phyloP scores from a whole-genome alignment of 495 filamentous ascomycete genomes.

The Cercophora newfieldiana region DNA sequence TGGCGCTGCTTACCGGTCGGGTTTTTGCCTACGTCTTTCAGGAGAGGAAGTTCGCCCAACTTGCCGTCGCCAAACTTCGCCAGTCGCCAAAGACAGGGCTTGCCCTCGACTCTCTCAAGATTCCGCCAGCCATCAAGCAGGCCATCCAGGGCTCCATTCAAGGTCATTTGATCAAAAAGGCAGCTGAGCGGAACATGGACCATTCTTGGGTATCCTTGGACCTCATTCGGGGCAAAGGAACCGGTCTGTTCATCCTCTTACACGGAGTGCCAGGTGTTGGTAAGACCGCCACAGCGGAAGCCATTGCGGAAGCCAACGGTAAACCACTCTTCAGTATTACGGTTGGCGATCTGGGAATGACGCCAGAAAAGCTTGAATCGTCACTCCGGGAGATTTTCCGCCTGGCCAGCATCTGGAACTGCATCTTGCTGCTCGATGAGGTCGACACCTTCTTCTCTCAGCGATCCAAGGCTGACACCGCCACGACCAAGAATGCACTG shows the following conservation, averaged over 20 bases:
- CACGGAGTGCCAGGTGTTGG: background rate
- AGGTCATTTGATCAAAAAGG: background rate
- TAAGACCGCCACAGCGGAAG: background rate
- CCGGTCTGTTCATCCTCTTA: background rate
- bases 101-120: background rate
- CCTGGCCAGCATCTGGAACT: background rate
- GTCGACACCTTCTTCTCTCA: background rate
- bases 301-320: background rate
- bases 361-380: background rate
- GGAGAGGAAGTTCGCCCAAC: constrained; percentile 2
- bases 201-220: background rate
- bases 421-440: background rate
- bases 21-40: constrained; percentile 1
- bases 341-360: background rate
- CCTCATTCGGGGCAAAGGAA: background rate
- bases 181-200: background rate
- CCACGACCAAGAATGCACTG: constrained; percentile 48
- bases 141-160: constrained; percentile 4
- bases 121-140: background rate
- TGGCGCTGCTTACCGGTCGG: background rate
- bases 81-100: background rate
- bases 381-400: constrained; percentile 7
- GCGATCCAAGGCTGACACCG: constrained; percentile 11
- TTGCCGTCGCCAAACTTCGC: background rate
- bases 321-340: background rate